Conservation (phyloP, 2,329 filamentous ascomycete genomes). For the Rachicladosporium sp. region DNA sequence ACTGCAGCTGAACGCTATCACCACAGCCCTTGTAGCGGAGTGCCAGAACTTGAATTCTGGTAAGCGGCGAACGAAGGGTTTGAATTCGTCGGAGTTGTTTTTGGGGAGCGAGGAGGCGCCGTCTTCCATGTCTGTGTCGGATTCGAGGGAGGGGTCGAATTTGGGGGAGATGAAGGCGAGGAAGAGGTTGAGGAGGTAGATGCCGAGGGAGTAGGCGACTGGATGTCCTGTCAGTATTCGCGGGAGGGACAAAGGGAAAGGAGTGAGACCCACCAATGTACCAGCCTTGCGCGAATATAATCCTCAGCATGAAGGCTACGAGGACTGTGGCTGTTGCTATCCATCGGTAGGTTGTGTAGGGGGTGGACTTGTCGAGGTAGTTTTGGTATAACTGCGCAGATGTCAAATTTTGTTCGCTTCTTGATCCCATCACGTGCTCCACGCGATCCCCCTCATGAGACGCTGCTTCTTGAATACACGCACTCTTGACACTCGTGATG, state of each 20-base stretch:
- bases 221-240: constrained; percentile 1
- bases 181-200: constrained; percentile 98
- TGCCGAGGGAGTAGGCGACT: constrained; percentile 96
- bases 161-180: constrained; percentile 96
- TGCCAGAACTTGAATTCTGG: constrained; percentile 99
- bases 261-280: constrained; percentile 80
- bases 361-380: constrained; percentile 85
- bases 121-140: constrained; percentile 94
- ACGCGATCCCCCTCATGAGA: too few species aligned
- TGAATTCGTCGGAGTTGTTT: constrained; percentile 94
- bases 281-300: constrained; percentile 90
- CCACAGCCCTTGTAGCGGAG: constrained; percentile 75
- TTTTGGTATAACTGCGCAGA: constrained; percentile 97
- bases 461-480: too few species aligned
- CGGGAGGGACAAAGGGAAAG: too few species aligned
- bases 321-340: constrained; percentile 65
- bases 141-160: constrained; percentile 92
- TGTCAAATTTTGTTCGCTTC: too few species aligned
- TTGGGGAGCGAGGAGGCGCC: constrained; percentile 62
- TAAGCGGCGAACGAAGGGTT: constrained; percentile 87
- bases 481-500: constrained; percentile 61
- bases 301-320: constrained; percentile 72
- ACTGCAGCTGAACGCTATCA: constrained; percentile 72
- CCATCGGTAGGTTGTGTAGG: constrained; percentile 85
- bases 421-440: too few species aligned